Evolutionary conservation across 768 basidiomycete species (phyloP).

Genomic region (Lentinula edodes): DNA sequence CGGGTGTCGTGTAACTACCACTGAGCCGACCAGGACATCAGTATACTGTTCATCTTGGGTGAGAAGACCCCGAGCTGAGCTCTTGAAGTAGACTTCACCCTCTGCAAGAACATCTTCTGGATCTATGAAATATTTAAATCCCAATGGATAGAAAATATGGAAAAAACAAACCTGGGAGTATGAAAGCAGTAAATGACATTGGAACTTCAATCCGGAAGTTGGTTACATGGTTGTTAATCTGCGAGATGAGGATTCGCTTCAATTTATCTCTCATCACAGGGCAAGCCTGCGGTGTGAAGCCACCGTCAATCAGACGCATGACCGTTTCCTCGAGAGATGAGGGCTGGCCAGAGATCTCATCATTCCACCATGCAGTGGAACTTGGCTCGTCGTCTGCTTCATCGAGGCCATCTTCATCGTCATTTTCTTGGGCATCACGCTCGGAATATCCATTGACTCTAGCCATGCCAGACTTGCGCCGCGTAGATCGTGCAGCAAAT

Average conservation of each 20-base stretch:
- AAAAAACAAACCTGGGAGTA: conserved; percentile 47
- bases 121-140: conserved; percentile 14
- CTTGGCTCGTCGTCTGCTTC: conserved; percentile 24
- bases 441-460: conserved; percentile 39
- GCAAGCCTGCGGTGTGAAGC: conserved; percentile 47
- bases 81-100: conserved; percentile 34
- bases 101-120: conserved; percentile 26
- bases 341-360: conserved; percentile 56
- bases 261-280: conserved; percentile 51
- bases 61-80: conserved; percentile 23
- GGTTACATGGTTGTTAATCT: conserved; percentile 35
- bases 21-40: conserved; percentile 33
- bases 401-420: conserved; percentile 30
- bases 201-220: conserved; percentile 46
- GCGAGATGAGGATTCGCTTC: conserved; percentile 38
- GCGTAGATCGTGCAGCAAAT: conserved; percentile 28
- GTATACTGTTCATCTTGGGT: conserved; percentile 24
- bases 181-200: conserved; percentile 55
- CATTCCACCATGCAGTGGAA: conserved; percentile 69
- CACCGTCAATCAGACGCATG: conserved; percentile 51
- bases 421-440: conserved; percentile 32
- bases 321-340: conserved; percentile 60
- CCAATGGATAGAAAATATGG: background rate
- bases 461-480: conserved; percentile 28
- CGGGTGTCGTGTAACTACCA: conserved; percentile 39